Evolutionary conservation across 805 yeast species (phyloP).

Genomic region (Candida tibetensis): DNA sequence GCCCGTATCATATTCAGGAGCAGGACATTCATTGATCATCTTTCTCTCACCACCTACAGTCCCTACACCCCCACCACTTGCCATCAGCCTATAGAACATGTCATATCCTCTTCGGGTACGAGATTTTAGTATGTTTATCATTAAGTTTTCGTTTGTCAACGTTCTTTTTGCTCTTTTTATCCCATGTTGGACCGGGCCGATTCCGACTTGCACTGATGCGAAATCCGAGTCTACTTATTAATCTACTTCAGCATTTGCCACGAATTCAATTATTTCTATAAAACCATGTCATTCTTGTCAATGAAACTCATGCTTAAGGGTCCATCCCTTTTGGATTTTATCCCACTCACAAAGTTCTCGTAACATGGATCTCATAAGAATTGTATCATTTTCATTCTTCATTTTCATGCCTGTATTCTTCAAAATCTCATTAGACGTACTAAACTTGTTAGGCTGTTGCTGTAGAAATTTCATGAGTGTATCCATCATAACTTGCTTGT

Average conservation of each 20-base stretch:
- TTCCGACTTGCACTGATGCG: no score
- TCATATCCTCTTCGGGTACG: no score
- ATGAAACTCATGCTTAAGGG: conserved; percentile 50
- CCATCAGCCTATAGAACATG: no score
- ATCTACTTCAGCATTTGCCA: no score
- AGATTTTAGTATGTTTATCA: no score
- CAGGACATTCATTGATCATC: conserved; percentile 39
- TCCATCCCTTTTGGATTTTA: conserved; percentile 58
- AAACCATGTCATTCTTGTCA: no score
- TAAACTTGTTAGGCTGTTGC: conserved; percentile 33
- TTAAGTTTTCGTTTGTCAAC: no score
- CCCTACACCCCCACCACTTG: background rate
- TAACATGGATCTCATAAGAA: conserved; percentile 64
- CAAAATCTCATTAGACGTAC: conserved; percentile 50
- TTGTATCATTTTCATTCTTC: conserved; percentile 48
- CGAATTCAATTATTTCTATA: no score
- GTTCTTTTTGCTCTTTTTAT: no score
- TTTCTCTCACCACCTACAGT: background rate
- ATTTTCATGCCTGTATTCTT: conserved; percentile 33
- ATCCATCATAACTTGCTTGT: conserved; percentile 24
- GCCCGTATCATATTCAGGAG: conserved; percentile 54
- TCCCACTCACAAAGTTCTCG: conserved; percentile 70
- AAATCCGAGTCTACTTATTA: no score
- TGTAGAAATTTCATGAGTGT: conserved; percentile 41
- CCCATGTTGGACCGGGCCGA: no score